Percentiles rank a stretch among this genome's conserved stretches.
Evolutionary conservation across 805 yeast species (phyloP).

Genomic region (Saturnispora sekii): DNA sequence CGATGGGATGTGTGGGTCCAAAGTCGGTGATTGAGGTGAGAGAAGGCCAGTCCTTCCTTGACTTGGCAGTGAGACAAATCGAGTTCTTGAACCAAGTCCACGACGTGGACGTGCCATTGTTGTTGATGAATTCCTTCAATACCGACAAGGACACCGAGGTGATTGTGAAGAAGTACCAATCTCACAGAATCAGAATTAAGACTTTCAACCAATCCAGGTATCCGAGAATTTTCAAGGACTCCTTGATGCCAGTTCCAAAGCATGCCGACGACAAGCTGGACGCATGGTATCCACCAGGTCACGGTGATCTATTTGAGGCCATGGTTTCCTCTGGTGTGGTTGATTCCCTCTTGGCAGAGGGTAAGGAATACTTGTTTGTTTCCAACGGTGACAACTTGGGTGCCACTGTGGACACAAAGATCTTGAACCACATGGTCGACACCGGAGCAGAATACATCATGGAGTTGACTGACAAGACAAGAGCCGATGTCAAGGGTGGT

Average conservation of each 20-base stretch:
- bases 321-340: conserved; percentile 84
- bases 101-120: conserved; percentile 89
- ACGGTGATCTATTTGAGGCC: conserved; percentile 93
- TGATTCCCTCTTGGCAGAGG: conserved; percentile 80
- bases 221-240: conserved; percentile 93
- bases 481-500: conserved; percentile 99
- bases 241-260: conserved; percentile 91
- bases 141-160: conserved; percentile 93
- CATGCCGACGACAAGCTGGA: conserved; percentile 62
- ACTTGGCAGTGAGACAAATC: conserved; percentile 91
- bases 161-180: conserved; percentile 92
- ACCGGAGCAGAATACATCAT: conserved; percentile 89
- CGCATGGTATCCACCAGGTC: conserved; percentile 99
- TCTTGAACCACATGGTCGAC: conserved; percentile 86
- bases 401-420: conserved; percentile 90
- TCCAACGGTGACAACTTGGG: conserved; percentile 98
- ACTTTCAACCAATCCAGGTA: conserved; percentile 97
- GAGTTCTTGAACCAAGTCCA: conserved; percentile 85
- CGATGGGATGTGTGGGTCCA: conserved; percentile 99
- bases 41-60: conserved; percentile 95
- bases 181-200: conserved; percentile 88
- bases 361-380: conserved; percentile 90
- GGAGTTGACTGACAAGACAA: conserved; percentile 98
- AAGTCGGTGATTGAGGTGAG: conserved; percentile 97
- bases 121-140: conserved; percentile 97